Percentiles rank a stretch among this genome's conserved stretches.
phyloP scores from a whole-genome alignment of 345 rosid genomes.

The Rhizophora mangle region DNA sequence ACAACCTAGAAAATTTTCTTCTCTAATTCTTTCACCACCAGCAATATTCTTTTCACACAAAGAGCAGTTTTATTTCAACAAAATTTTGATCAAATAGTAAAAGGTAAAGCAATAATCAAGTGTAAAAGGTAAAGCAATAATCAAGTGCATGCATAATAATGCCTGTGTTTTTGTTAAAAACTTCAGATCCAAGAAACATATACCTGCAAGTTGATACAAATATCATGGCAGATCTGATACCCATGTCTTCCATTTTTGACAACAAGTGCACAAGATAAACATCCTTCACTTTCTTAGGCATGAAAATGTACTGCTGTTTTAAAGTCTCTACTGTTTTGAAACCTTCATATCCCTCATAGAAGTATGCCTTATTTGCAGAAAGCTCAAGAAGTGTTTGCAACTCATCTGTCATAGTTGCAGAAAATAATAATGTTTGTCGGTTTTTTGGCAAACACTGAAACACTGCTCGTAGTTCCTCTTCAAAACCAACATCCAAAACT shows the following conservation, averaged over 20 bases:
- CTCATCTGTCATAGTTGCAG: conserved; percentile 90
- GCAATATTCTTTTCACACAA: too few relatives aligned
- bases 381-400: conserved; percentile 64
- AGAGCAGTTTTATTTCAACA: background rate
- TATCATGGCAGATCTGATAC: conserved; percentile 81
- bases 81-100: background rate
- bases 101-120: background rate
- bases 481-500: conserved; percentile 93
- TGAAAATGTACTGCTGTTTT: conserved; percentile 67
- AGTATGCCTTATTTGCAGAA: conserved; percentile 83
- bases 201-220: conserved; percentile 97
- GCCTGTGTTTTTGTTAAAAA: background rate
- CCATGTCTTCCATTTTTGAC: conserved; percentile 81
- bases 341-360: conserved; percentile 94
- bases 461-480: conserved; percentile 68
- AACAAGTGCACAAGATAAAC: conserved; percentile 70
- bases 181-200: background rate
- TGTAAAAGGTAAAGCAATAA: background rate
- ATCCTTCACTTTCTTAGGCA: conserved; percentile 79
- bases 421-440: conserved; percentile 81
- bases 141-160: too few relatives aligned
- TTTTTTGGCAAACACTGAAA: conserved; percentile 71
- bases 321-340: conserved; percentile 87
- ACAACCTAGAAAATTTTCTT: too few relatives aligned
- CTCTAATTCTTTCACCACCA: too few relatives aligned